A percentile compares a stretch with the other conserved stretches of the same genome.
Conservation (phyloP, 305 asterid genomes). For the Caryopteris hybrid region DNA sequence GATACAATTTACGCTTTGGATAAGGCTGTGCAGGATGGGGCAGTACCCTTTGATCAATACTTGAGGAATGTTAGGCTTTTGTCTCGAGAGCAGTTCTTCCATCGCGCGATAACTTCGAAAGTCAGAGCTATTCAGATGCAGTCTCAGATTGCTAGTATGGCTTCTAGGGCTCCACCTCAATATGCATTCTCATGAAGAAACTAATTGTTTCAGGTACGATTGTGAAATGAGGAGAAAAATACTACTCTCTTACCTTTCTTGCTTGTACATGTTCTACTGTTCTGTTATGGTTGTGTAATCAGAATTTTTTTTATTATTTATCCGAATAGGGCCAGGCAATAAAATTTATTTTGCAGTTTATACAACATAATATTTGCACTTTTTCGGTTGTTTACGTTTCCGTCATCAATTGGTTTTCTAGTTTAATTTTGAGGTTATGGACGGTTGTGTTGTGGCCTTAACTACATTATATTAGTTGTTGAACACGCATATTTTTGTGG, state of each 20-base stretch:
- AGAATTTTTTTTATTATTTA: constrained; percentile 6
- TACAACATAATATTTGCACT: background rate
- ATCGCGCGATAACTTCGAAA: constrained; percentile 77
- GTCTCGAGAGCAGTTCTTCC: constrained; percentile 83
- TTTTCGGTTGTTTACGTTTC: background rate
- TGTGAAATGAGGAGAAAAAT: constrained; percentile 1
- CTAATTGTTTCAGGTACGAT: constrained; percentile 9
- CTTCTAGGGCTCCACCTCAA: constrained; percentile 57
- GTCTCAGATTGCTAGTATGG: constrained; percentile 87
- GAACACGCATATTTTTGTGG: background rate
- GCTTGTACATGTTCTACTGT: constrained; percentile 10
- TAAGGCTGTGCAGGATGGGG: constrained; percentile 87
- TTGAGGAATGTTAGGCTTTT: constrained; percentile 78
- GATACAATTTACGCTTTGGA: constrained; percentile 83
- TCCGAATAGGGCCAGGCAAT: background rate
- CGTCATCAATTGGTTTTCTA: background rate
- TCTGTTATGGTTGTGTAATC: background rate
- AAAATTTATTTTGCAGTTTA: constrained; percentile 3
- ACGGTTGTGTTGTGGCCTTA: background rate
- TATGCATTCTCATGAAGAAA: constrained; percentile 40
- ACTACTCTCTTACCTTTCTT: background rate
- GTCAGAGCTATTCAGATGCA: constrained; percentile 92
- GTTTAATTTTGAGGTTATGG: background rate
- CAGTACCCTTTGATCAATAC: constrained; percentile 79
- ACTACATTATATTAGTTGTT: background rate